phyloP scores from a whole-genome alignment of 208 protist species.

The Crithidia brevicula region DNA sequence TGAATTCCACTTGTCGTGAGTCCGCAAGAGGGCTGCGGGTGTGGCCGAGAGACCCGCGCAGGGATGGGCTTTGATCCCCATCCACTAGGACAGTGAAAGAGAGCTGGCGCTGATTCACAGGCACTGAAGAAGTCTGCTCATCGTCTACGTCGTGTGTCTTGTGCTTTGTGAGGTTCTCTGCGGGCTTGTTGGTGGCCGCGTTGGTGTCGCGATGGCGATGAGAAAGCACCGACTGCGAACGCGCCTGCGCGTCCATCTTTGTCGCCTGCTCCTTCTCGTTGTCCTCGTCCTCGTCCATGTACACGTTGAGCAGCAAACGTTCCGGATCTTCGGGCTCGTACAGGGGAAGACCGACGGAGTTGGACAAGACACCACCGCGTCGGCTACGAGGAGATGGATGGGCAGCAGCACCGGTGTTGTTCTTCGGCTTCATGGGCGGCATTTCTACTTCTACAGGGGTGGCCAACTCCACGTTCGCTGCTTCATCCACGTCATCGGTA shows the following conservation, averaged over 20 bases:
- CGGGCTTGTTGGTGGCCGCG: no score
- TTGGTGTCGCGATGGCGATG: background rate
- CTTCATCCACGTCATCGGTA: background rate
- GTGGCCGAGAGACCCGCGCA: background rate
- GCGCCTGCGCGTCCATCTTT: background rate
- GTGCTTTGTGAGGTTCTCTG: no score
- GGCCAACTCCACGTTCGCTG: background rate
- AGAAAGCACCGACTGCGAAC: background rate
- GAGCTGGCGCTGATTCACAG: background rate
- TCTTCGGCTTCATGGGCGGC: background rate
- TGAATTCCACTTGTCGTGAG: background rate
- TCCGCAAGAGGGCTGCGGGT: slow-evolving; percentile 3
- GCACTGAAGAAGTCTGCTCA: no score
- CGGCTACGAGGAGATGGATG: background rate
- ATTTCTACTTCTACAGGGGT: background rate
- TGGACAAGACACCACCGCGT: slow-evolving; percentile 3
- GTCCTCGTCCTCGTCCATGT: slow-evolving; percentile 7
- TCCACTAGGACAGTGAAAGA: slow-evolving; percentile 4
- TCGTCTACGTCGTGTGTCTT: no score
- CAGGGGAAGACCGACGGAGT: slow-evolving; percentile 3
- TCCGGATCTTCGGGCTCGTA: slow-evolving; percentile 4
- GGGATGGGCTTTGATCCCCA: background rate
- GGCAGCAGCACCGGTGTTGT: background rate
- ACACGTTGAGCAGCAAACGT: slow-evolving; percentile 15
- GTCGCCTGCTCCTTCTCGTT: background rate